Conservation (phyloP, 306 rosid species). For the Casuarina equisetifolia region DNA sequence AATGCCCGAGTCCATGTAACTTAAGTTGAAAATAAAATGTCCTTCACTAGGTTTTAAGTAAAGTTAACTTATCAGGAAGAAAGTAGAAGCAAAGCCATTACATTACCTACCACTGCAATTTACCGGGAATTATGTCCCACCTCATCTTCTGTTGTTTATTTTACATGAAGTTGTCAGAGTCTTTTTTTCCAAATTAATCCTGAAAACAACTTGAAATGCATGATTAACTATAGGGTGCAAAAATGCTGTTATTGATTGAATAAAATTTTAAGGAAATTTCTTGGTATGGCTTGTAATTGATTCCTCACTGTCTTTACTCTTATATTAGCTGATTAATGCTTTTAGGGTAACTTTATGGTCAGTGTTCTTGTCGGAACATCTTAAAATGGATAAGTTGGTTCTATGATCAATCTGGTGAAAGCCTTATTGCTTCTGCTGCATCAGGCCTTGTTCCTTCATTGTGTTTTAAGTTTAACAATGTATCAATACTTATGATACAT, state of each 20-base stretch:
- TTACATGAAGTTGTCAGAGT: neutral
- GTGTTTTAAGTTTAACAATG: neutral
- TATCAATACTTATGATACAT: conserved; percentile 1
- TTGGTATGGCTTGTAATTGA: neutral
- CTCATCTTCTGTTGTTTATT: neutral
- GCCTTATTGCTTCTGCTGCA: neutral
- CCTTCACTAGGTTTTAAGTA: neutral
- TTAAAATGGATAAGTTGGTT: neutral
- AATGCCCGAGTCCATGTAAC: neutral
- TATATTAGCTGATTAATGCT: neutral
- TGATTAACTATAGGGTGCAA: neutral
- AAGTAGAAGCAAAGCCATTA: neutral
- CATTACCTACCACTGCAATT: neutral
- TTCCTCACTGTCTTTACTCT: neutral
- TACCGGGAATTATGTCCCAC: neutral
- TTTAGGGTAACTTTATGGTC: neutral
- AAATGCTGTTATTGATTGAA: neutral
- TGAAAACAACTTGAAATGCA: neutral
- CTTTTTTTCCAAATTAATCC: neutral
- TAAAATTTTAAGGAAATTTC: neutral
- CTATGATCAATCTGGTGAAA: neutral
- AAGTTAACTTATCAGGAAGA: neutral
- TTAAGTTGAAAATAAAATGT: neutral
- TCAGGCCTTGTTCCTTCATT: conserved; percentile 4
- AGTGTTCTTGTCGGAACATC: neutral